These are phyloP conservation scores for Grifola frondosa DNA, from an alignment of 1,284 basidiomycete species.

Conservation along the genomic window DNA sequence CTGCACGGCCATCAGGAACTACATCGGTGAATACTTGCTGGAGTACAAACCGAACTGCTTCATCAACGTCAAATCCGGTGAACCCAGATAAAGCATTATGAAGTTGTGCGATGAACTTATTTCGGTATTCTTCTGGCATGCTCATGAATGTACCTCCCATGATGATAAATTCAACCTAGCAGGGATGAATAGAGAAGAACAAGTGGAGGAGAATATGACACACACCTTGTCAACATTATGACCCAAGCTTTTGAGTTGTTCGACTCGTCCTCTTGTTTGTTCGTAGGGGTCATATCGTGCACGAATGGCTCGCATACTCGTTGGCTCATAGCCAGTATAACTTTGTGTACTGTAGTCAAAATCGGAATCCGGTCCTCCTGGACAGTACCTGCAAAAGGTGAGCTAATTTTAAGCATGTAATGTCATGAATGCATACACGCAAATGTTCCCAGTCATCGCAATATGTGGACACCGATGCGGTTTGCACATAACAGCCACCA, in stretches of 20 bases:
- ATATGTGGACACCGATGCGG: conserved; percentile 99
- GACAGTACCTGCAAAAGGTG: conserved; percentile 78
- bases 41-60: conserved; percentile 77
- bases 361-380: conserved; percentile 98
- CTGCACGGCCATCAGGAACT: conserved; percentile 43
- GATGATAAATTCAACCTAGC: conserved; percentile 93
- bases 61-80: conserved; percentile 91
- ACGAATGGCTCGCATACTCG: conserved; percentile 98
- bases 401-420: neutral
- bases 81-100: conserved; percentile 97
- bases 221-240: conserved; percentile 95
- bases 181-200: conserved; percentile 1
- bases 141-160: conserved; percentile 99
- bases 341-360: conserved; percentile 99
- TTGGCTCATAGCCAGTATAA: conserved; percentile 97
- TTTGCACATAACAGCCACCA: conserved; percentile 99
- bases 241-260: conserved; percentile 92
- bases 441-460: conserved; percentile 99
- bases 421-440: conserved; percentile 66
- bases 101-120: conserved; percentile 92
- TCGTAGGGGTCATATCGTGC: conserved; percentile 99
- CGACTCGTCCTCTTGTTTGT: conserved; percentile 92
- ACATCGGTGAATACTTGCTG: conserved; percentile 3
- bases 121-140: conserved; percentile 95
- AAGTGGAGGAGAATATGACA: neutral